A percentile compares a stretch with the other conserved stretches of the same genome.
Conservation (phyloP, 192 early-diverging fungal genomes). For the Backusella parvicylindrica region DNA sequence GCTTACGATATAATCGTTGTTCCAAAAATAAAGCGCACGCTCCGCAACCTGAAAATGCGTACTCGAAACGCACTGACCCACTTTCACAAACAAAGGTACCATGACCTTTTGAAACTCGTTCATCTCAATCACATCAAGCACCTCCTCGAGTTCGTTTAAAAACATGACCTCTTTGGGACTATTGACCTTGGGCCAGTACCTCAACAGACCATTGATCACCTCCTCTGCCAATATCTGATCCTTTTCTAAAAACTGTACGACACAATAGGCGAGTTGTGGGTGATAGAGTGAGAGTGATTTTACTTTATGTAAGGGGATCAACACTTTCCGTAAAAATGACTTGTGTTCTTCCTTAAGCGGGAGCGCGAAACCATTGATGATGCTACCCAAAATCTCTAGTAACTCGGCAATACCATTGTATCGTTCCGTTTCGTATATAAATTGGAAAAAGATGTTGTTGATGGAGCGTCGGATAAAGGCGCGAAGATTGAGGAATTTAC, state of each 20-base stretch:
- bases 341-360: constrained; percentile 99
- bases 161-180: constrained; percentile 99
- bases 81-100: constrained; percentile 87
- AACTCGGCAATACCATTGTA: constrained; percentile 99
- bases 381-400: constrained; percentile 87
- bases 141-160: constrained; percentile 96
- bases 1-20: constrained; percentile 96
- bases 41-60: constrained; percentile 99
- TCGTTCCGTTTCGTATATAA: constrained; percentile 93
- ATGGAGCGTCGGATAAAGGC: constrained; percentile 96
- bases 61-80: constrained; percentile 89
- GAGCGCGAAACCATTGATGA: constrained; percentile 98
- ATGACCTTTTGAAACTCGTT: constrained; percentile 87
- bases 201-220: constrained; percentile 79
- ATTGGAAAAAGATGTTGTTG: constrained; percentile 98
- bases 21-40: constrained; percentile 96
- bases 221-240: constrained; percentile 90
- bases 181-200: constrained; percentile 99
- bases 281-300: constrained; percentile 92
- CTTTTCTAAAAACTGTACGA: constrained; percentile 98
- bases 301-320: constrained; percentile 95
- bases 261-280: constrained; percentile 96
- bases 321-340: constrained; percentile 86
- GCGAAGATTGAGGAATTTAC: constrained; percentile 96
- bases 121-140: constrained; percentile 92